Evolutionary conservation across 192 early-diverging fungal species (phyloP), one percentile per base, ranked within the genome.

Genomic region (Backusella psychrophila): DNA sequence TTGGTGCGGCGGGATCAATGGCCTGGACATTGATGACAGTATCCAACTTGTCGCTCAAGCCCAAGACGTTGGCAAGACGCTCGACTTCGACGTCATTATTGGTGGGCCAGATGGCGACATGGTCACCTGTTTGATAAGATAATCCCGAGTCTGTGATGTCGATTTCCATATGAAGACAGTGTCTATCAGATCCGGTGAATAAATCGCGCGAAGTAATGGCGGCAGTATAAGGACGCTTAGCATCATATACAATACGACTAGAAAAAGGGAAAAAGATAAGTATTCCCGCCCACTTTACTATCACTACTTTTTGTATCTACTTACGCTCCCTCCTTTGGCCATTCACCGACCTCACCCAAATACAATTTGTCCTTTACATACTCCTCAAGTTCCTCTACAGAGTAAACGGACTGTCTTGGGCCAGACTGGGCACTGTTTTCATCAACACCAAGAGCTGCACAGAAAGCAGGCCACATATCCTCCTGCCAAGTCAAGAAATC

Each of bases 401-500:
- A 91, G 68, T 91, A 94, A 1, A 82, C 75, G 52, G 88, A 84
- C 66, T 77, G 36, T 69, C 75, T 71, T 46, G 66, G 69, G 12
- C 79, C 81, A 19, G 44, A 38, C 1, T 63, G 34, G 19, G 70
- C 36, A 65, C 36, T 75, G 29, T 52, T 83, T 67, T 85, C 83
- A 75, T 91, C 91, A 12, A 96, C 77, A 8, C 90, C 90, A 78
- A 97, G 89, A 63, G 89, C 88, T 68, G 88, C 87, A 75, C 91
- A 91, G 49, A 96, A 87, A 63, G 87, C 89, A 49, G 89, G 91
- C 89, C 97, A 87, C 77, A 94, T 90, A 41, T 89, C 87, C 8
- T 94, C 93, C 87, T 97, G 96, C 98, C 98, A 99, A 49, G 90
- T 90, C 36, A 96, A 81, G 80, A 96, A 99, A 81, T 99, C 97